These are phyloP conservation scores for Lachancea meyersii DNA, from an alignment of 805 yeast species.

Conservation along the genomic window DNA sequence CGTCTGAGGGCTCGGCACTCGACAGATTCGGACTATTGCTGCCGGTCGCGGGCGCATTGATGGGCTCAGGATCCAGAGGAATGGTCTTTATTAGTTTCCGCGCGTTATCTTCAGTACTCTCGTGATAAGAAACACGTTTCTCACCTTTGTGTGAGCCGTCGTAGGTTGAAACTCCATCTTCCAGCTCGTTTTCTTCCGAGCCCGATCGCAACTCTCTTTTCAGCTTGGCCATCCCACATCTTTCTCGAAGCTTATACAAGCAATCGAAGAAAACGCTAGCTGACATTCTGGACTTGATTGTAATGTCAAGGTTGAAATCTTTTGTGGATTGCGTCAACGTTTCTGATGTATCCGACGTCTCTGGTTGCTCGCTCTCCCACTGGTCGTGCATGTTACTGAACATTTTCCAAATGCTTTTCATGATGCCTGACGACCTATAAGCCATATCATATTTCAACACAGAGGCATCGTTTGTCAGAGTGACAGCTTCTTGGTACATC, in stretches of 20 bases:
- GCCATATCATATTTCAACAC: slow-evolving; percentile 89
- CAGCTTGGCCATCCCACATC: slow-evolving; percentile 77
- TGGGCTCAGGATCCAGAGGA: slow-evolving; percentile 81
- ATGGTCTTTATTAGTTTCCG: slow-evolving; percentile 69
- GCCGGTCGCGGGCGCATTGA: slow-evolving; percentile 32
- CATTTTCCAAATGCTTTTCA: slow-evolving; percentile 90
- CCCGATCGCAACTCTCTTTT: slow-evolving; percentile 32
- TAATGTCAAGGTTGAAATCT: slow-evolving; percentile 40
- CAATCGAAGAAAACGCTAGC: slow-evolving; percentile 92
- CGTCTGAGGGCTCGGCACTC: slow-evolving; percentile 15
- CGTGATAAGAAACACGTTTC: slow-evolving; percentile 48
- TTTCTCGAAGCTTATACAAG: slow-evolving; percentile 74
- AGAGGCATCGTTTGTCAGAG: slow-evolving; percentile 69
- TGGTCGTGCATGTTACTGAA: slow-evolving; percentile 62
- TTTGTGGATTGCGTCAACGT: too few relatives aligned
- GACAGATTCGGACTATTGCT: slow-evolving; percentile 18
- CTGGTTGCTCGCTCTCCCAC: slow-evolving; percentile 31
- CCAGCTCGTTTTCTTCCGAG: slow-evolving; percentile 30
- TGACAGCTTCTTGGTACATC: slow-evolving; percentile 60
- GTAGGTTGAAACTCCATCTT: slow-evolving; percentile 33
- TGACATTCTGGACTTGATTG: slow-evolving; percentile 77
- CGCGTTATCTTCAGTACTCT: slow-evolving; percentile 65
- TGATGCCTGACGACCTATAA: slow-evolving; percentile 85
- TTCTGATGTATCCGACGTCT: slow-evolving; percentile 4
- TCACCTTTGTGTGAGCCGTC: slow-evolving; percentile 30